Conservation (phyloP, 805 yeast species). For the Starmerella khaoyaiensis region DNA sequence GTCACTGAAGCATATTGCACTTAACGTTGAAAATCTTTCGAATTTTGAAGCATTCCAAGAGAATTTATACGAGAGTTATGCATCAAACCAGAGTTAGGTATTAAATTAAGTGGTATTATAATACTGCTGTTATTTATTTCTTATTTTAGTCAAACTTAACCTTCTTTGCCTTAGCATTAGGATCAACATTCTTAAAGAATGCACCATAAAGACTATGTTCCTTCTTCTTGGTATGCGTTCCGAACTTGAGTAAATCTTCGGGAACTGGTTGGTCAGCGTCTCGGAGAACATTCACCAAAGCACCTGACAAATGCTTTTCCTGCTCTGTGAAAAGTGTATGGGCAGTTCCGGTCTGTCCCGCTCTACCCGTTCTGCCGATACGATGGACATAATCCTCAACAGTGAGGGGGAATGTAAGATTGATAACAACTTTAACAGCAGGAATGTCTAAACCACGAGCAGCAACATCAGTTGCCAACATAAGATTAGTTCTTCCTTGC, state of each 20-base stretch:
- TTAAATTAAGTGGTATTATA: background rate
- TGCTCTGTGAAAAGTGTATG: conserved; percentile 93
- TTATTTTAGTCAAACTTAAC: conserved; percentile 53
- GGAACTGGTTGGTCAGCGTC: conserved; percentile 96
- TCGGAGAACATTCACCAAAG: conserved; percentile 76
- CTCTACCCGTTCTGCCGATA: conserved; percentile 97
- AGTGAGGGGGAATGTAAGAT: conserved; percentile 89
- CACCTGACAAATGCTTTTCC: conserved; percentile 93
- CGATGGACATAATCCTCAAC: conserved; percentile 95
- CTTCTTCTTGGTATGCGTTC: conserved; percentile 96
- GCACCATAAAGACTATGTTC: conserved; percentile 98
- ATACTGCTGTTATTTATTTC: background rate
- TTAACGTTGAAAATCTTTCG: too few species aligned
- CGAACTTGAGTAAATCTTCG: conserved; percentile 84
- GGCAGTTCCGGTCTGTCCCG: conserved; percentile 89
- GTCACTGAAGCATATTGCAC: too few species aligned
- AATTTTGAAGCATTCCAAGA: too few species aligned
- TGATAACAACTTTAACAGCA: conserved; percentile 87
- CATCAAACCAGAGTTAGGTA: background rate
- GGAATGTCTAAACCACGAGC: conserved; percentile 98
- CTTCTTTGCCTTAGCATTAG: conserved; percentile 70
- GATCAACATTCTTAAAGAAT: conserved; percentile 84
- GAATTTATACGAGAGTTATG: too few species aligned
- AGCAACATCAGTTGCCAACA: conserved; percentile 96
- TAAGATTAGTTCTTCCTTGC: conserved; percentile 55